phyloP scores from a whole-genome alignment of 202 grass and related monocot species.

The Elaeis oleifera region DNA sequence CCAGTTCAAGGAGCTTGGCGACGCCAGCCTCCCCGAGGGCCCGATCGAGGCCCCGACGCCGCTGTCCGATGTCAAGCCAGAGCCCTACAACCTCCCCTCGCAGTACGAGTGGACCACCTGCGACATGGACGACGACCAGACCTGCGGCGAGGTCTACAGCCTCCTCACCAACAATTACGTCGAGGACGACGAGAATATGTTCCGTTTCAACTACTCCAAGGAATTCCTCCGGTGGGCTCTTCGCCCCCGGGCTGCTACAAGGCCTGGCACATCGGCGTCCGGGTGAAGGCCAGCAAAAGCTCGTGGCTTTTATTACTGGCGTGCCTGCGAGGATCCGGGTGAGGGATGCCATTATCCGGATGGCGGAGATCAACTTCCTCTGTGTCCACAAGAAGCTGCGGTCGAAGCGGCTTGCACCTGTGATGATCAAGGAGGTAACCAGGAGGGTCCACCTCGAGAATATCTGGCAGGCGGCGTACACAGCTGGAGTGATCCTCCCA shows the following conservation, averaged over 20 bases:
- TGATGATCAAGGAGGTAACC: constrained; percentile 96
- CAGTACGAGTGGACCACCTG: constrained; percentile 92
- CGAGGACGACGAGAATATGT: constrained; percentile 99
- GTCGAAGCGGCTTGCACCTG: constrained; percentile 92
- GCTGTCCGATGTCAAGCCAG: constrained; percentile 73
- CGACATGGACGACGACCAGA: constrained; percentile 70
- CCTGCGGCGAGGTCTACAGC: constrained; percentile 74
- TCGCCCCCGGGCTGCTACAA: constrained; percentile 72
- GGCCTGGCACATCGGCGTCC: constrained; percentile 95
- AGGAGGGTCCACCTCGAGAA: constrained; percentile 92
- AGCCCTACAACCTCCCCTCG: constrained; percentile 73
- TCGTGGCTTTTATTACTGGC: constrained; percentile 94
- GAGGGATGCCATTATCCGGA: constrained; percentile 55
- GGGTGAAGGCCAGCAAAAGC: constrained; percentile 76
- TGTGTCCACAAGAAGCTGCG: constrained; percentile 99
- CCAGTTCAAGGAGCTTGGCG: constrained; percentile 66
- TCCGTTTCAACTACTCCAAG: constrained; percentile 96
- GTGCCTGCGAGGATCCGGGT: constrained; percentile 87
- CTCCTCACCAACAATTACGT: constrained; percentile 92
- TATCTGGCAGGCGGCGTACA: constrained; percentile 97
- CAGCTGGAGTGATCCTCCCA: constrained; percentile 78
- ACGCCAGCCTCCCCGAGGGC: constrained; percentile 51
- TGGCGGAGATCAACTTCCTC: constrained; percentile 99
- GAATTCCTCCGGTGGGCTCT: constrained; percentile 92
- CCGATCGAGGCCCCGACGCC: constrained; percentile 62